Evolutionary conservation across 2,329 filamentous ascomycete genomes (phyloP), one percentile per base, ranked within the genome.

Genomic region (Nemania sp.): DNA sequence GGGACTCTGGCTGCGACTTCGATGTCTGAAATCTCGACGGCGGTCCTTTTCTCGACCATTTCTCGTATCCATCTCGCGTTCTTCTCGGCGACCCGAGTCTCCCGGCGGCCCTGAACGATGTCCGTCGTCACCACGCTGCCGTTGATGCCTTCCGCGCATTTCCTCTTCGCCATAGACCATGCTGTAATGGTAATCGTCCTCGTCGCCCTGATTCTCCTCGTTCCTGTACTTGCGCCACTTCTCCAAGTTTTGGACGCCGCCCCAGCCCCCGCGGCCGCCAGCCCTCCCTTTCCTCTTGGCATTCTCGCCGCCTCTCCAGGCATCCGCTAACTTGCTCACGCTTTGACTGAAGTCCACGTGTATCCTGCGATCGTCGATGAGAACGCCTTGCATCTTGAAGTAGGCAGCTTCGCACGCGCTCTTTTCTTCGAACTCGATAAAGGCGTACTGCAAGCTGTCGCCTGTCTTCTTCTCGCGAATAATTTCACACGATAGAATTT

Each of bases 271-370:
- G 26, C 78, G 79, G 15, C 73, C 73, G 2, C 75, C 71, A 2
- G 34, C 24, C 20, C 66, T 69, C 17, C 64, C 65, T 72, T 77
- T 75, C 41, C 93, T 82, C 75, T 96, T 97, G 34, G 81, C 82
- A 67, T 96, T 96, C 17, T 92, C 91, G 36, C 87, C 86, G 56
- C 84, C 88, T 58, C 94, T 83, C 94, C 94, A 99, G 14, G 86
- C 86, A 59, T 96, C 90, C 40, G 91, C 94, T 6, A 99, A 75
- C 68, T 91, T 93, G 58, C 86, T 83, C 57, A 92, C 94, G 69
- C 91, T 96, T 75, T 99, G 94, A 9, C 92, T 97, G 73, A 99
- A 99, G 74, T 99, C 94, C 51, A 99, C 94, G 68, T 99, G 94
- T 60, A 99, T 99, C 36, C 94, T 87, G 61, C 96, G 90, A 65